Conservation (phyloP, 495 filamentous ascomycete genomes). For the Acidiella bohemica region DNA sequence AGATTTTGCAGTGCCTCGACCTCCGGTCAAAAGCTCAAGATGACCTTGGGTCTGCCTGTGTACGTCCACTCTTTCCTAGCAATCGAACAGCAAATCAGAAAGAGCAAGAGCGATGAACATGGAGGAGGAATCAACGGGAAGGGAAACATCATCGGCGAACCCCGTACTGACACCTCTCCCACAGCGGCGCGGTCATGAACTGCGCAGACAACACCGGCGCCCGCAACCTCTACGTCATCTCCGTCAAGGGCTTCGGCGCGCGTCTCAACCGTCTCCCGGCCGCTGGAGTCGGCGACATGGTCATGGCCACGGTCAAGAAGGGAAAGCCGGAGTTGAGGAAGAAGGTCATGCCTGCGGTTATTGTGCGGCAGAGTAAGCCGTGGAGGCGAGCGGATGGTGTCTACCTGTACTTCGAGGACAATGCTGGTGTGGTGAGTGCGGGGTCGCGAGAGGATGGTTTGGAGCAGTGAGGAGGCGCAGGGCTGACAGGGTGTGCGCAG, state of each 20-base stretch:
- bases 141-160: not conserved
- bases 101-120: slow-evolving; percentile 2
- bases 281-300: slow-evolving; percentile 98
- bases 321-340: slow-evolving; percentile 98
- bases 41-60: slow-evolving; percentile 99
- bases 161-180: slow-evolving; percentile 20
- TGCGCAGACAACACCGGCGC: slow-evolving; percentile 98
- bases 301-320: slow-evolving; percentile 99
- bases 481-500: slow-evolving; percentile 33
- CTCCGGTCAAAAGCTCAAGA: slow-evolving; percentile 98
- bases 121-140: not conserved
- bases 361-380: slow-evolving; percentile 96
- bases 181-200: slow-evolving; percentile 89
- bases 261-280: slow-evolving; percentile 96
- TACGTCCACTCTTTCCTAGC: slow-evolving; percentile 42
- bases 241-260: slow-evolving; percentile 97
- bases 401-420: slow-evolving; percentile 99
- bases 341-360: slow-evolving; percentile 99
- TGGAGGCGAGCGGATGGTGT: slow-evolving; percentile 96
- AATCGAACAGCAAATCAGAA: not conserved
- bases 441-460: not conserved
- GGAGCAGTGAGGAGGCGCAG: not conserved
- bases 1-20: slow-evolving; percentile 3
- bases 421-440: slow-evolving; percentile 88
- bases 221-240: slow-evolving; percentile 99